Evolutionary conservation across 1,139 yeast genomes (phyloP), one percentile per base, ranked within the genome.

Genomic region (Geotrichum bryndzae): DNA sequence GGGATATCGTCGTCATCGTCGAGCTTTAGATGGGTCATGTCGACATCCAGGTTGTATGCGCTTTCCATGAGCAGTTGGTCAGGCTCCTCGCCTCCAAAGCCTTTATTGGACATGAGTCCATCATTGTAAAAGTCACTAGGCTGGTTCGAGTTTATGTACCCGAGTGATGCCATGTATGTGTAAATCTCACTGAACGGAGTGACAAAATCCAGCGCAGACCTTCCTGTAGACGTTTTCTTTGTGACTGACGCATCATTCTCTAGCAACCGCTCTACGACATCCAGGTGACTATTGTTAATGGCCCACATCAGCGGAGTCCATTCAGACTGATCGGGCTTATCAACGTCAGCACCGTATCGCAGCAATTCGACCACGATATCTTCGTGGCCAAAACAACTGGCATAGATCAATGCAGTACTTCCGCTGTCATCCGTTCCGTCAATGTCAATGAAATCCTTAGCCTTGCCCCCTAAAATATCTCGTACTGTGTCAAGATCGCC

Each of bases 281-380:
- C 67, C 22, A 70, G 64, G 57, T 76, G 77, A 61, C 73, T 75
- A 65, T 75, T 76, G 66, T 76, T 77, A 53, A 77, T 73, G 10
- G 82, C 82, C 82, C 81, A 78, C 79, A 78, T 78, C 51, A 79
- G 67, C 15, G 82, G 76, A 1, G 81, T 76, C 81, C 81, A 79
- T 60, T 74, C 73, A 61, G 70, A 72, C 58, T 73, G 70, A 66
- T 78, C 81, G 59, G 73, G 76, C 25, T 66, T 65, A 59, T 78
- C 74, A 2, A 76, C 74, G 33, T 70, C 63, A 1, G 81, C 81
- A 3, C 76, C 78, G 50, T 68, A 71, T 18, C 74, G 69, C 50
- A 79, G 68, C 58, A 78, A 68, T 54, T 72, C 76, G n/a, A 67
- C 65, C 6, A 76, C 80, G n/a, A 73, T 71, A 11, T 68, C 68